A percentile compares a stretch with the other conserved stretches of the same genome.
phyloP scores from a whole-genome alignment of 345 rosid species.

The Zanthoxylum bungeanum region DNA sequence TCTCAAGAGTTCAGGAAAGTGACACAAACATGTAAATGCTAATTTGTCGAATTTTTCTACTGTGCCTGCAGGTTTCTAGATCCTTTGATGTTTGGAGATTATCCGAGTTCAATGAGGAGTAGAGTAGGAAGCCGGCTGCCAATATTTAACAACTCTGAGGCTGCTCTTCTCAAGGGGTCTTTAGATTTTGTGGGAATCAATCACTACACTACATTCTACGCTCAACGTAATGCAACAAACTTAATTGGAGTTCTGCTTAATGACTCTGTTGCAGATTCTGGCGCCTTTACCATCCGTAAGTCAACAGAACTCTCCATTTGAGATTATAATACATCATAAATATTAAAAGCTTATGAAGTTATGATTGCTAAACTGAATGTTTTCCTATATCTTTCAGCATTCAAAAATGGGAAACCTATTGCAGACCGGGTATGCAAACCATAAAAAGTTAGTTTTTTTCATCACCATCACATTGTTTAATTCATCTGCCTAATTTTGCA shows the following conservation, averaged over 20 bases:
- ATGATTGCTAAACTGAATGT: not conserved
- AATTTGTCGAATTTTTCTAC: not conserved
- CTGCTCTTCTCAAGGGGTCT: conserved; percentile 70
- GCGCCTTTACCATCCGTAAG: conserved; percentile 78
- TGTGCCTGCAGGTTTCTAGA: conserved; percentile 68
- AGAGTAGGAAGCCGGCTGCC: conserved; percentile 81
- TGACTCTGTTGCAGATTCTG: conserved; percentile 77
- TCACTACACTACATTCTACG: conserved; percentile 89
- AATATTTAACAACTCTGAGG: conserved; percentile 50
- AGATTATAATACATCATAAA: not conserved
- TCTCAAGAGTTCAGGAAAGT: not conserved
- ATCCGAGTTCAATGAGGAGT: conserved; percentile 79
- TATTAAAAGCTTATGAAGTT: not conserved
- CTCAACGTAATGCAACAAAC: conserved; percentile 31
- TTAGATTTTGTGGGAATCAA: conserved; percentile 91
- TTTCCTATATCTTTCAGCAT: conserved; percentile 48
- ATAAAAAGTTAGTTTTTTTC: not conserved
- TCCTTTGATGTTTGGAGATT: conserved; percentile 82
- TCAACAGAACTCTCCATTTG: not conserved
- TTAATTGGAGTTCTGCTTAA: conserved; percentile 42
- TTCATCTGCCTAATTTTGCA: not conserved
- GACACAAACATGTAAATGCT: not conserved
- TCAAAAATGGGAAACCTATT: conserved; percentile 45
- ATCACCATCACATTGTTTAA: not conserved
- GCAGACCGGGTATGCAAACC: conserved; percentile 64